Base-by-base conservation (phyloP, 352 stramenopile species). In the Phytophthora cryptogea region DNA sequence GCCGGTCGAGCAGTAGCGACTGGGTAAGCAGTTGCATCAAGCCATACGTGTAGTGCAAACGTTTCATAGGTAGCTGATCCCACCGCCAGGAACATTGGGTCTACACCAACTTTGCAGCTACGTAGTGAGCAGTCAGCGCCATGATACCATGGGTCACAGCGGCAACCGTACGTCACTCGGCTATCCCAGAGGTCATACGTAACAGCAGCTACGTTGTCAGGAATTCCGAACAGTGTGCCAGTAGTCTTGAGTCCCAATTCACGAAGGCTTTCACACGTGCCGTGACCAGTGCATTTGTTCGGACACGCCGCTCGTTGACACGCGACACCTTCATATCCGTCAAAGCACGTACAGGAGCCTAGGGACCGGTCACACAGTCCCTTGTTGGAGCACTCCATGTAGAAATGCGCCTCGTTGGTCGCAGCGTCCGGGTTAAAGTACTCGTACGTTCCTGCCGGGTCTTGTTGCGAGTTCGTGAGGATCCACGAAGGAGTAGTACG, bases 321-420 rank as follows among this genome's bases (percentile, higher is more conserved):
- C 0, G 85, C 88, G 10, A 60, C 76, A 42, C 94, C 94, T 61
- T 97, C 90, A 57, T 90, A 98, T 32, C 91, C 92, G 51, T 84
- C 73, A 53, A 98, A 97, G 62, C 94, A 98, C 33, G 74, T 60
- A 63, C 94, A 98, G 17, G 81, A 47, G 2, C 92, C 94, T 28
- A 79, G 78, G 7, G 41, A 48, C 42, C 91, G 85, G 66, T 98
- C 91, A 53, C 92, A 98, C 46, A 97, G 65, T 16, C 94, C 94
- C 60, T 96, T 96, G 77, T 97, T 98, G 36, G 85, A 94, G 69
- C 94, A 98, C 63, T 98, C 90, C 70, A 90, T 86, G 69, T 98
- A 97, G 66, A 93, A 96, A 64, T 98, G 91, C 8, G 84, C 93
- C 32, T 89, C 78, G 52, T 74, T 30, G 1, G 11, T 9, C 0